phyloP scores from a whole-genome alignment of 2,329 filamentous ascomycete genomes.

The Phyllosticta citriasiana region DNA sequence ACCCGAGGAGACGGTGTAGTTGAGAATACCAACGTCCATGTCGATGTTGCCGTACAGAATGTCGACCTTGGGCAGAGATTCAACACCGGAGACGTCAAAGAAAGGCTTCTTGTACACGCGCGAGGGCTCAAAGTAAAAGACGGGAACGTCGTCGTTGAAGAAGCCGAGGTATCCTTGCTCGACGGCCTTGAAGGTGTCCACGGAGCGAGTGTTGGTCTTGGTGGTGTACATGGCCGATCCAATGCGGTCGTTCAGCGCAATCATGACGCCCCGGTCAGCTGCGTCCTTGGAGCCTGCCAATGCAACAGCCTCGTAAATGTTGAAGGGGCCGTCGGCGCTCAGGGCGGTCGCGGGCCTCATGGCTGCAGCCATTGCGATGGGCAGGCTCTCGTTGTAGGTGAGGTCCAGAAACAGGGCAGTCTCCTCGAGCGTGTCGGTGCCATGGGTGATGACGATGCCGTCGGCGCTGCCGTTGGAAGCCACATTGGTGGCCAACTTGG shows the following conservation, averaged over 20 bases:
- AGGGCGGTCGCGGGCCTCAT: constrained; percentile 55
- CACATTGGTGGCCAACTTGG: constrained; percentile 39
- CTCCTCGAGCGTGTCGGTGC: constrained; percentile 57
- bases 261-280: constrained; percentile 45
- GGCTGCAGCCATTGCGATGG: constrained; percentile 50
- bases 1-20: constrained; percentile 39
- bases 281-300: constrained; percentile 41
- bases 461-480: constrained; percentile 34
- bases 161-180: constrained; percentile 50
- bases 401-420: constrained; percentile 53
- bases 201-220: constrained; percentile 53
- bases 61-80: constrained; percentile 43
- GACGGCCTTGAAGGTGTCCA: constrained; percentile 51
- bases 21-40: constrained; percentile 39
- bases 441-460: constrained; percentile 52
- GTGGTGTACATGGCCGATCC: constrained; percentile 48
- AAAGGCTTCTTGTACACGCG: constrained; percentile 31
- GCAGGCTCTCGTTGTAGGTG: constrained; percentile 47
- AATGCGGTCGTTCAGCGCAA: constrained; percentile 54
- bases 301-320: constrained; percentile 50
- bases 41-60: constrained; percentile 48
- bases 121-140: constrained; percentile 49
- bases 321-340: constrained; percentile 53
- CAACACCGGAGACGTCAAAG: constrained; percentile 18
- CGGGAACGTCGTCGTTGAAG: constrained; percentile 48